A percentile compares a stretch with the other conserved stretches of the same genome.
Conservation (phyloP, 2,329 filamentous ascomycete genomes). For the Lachnellula subtilissima region DNA sequence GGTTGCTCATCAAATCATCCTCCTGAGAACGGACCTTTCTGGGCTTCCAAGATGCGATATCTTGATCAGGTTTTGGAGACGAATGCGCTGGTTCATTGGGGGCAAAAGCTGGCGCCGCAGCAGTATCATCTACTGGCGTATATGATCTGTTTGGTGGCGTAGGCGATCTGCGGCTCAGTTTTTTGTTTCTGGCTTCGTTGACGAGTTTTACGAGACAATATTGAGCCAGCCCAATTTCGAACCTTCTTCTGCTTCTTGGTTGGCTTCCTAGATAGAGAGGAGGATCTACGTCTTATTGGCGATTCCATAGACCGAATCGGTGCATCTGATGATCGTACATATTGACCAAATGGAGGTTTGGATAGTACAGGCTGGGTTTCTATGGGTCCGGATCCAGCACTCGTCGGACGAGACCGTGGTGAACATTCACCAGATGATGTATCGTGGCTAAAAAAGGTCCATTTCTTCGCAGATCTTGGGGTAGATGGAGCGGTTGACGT, state of each 20-base stretch:
- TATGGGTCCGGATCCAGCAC: conserved; percentile 33
- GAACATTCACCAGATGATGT: conserved; percentile 35
- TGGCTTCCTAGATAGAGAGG: conserved; percentile 28
- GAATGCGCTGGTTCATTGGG: conserved; percentile 13
- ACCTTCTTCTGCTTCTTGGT: conserved; percentile 67
- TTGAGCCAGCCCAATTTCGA: conserved; percentile 54
- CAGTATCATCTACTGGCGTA: conserved; percentile 23
- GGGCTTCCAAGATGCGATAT: conserved; percentile 36
- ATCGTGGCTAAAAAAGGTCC: conserved; percentile 31
- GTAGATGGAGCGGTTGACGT: conserved; percentile 30
- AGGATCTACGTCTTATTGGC: conserved; percentile 24
- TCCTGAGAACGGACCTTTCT: conserved; percentile 37
- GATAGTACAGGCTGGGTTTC: conserved; percentile 9
- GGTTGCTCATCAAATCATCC: conserved; percentile 60
- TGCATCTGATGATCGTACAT: conserved; percentile 13
- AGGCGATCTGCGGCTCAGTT: conserved; percentile 36
- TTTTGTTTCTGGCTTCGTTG: conserved; percentile 40
- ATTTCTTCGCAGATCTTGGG: conserved; percentile 31
- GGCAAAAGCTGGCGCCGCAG: conserved; percentile 16
- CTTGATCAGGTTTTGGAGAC: conserved; percentile 16
- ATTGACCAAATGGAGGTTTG: conserved; percentile 10
- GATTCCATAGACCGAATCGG: conserved; percentile 23
- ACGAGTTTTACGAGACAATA: conserved; percentile 45
- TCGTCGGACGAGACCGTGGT: conserved; percentile 45
- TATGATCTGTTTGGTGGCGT: conserved; percentile 39